Evolutionary conservation across 257 asterid genomes (phyloP).

Genomic region (Echites panduratus): DNA sequence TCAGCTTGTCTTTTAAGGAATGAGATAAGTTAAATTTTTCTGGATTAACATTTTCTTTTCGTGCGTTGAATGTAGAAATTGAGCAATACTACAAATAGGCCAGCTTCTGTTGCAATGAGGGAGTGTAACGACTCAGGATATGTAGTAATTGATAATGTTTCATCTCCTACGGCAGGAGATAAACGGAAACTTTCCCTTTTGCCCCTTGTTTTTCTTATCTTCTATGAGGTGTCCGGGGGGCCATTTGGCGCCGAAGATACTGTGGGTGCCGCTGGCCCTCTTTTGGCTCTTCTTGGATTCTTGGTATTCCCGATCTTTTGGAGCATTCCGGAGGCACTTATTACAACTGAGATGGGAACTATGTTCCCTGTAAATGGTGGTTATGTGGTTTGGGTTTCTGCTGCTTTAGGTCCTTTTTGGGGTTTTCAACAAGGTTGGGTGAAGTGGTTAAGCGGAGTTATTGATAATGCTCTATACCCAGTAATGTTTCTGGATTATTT

Average conservation of each 20-base stretch:
- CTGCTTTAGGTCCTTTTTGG: conserved; percentile 43
- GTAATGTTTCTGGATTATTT: conserved; percentile 42
- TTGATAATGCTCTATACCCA: conserved; percentile 42
- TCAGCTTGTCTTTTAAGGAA: neutral
- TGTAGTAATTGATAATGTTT: conserved; percentile 22
- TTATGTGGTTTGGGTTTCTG: conserved; percentile 46
- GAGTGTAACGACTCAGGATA: conserved; percentile 21
- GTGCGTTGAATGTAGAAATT: conserved; percentile 23
- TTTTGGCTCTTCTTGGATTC: conserved; percentile 35
- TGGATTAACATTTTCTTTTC: neutral
- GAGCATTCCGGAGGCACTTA: conserved; percentile 42
- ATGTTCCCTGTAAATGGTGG: conserved; percentile 49
- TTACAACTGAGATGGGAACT: conserved; percentile 45
- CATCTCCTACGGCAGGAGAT: conserved; percentile 18
- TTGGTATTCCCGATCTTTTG: conserved; percentile 34
- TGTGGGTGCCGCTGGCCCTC: conserved; percentile 42
- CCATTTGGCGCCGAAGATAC: conserved; percentile 42
- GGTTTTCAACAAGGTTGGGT: conserved; percentile 48
- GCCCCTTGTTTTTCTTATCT: conserved; percentile 40
- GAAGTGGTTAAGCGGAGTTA: conserved; percentile 50
- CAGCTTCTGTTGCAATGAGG: conserved; percentile 23
- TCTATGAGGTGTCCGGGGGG: conserved; percentile 46
- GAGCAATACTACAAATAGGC: conserved; percentile 17
- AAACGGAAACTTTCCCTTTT: conserved; percentile 25
- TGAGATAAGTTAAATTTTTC: neutral